A percentile compares a stretch with the other conserved stretches of the same genome.
These are phyloP conservation scores for Teratosphaeriaceae sp. DNA, from an alignment of 2,329 filamentous ascomycete genomes.

Conservation along the genomic window DNA sequence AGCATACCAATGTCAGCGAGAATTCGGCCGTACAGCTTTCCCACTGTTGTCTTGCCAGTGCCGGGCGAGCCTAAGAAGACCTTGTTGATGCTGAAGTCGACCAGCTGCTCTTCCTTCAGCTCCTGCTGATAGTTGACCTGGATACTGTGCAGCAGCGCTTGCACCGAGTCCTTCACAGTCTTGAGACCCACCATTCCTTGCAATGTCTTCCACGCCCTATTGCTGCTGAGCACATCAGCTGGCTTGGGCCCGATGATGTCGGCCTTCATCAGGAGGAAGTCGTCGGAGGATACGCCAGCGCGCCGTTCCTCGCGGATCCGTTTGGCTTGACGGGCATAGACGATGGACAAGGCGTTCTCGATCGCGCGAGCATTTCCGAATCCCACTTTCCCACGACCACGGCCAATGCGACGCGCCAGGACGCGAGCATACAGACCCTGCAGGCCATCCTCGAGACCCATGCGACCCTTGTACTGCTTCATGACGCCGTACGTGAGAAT, in stretches of 20 bases:
- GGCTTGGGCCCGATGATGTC: slow-evolving; percentile 69
- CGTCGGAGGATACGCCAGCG: slow-evolving; percentile 41
- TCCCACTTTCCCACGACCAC: slow-evolving; percentile 55
- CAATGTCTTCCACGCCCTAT: slow-evolving; percentile 52
- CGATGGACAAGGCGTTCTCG: slow-evolving; percentile 52
- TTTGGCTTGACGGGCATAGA: slow-evolving; percentile 53
- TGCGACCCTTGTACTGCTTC: slow-evolving; percentile 46
- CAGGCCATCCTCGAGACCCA: slow-evolving; percentile 54
- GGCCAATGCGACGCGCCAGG: slow-evolving; percentile 53
- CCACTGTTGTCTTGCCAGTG: slow-evolving; percentile 70
- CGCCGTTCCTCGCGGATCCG: slow-evolving; percentile 47
- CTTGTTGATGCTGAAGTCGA: slow-evolving; percentile 59
- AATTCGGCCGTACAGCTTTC: slow-evolving; percentile 64
- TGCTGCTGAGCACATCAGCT: slow-evolving; percentile 44
- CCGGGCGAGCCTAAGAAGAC: slow-evolving; percentile 67
- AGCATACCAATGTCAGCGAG: slow-evolving; percentile 61
- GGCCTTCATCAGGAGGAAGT: slow-evolving; percentile 55
- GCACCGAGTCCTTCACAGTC: slow-evolving; percentile 57
- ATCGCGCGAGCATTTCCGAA: slow-evolving; percentile 69
- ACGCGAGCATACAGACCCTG: slow-evolving; percentile 60
- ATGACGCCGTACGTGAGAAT: slow-evolving; percentile 55
- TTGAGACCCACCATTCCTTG: slow-evolving; percentile 53
- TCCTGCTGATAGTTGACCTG: slow-evolving; percentile 61
- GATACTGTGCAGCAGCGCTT: slow-evolving; percentile 54
- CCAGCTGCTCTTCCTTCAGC: slow-evolving; percentile 50